Evolutionary conservation across 345 rosid genomes (phyloP), one percentile per base, ranked within the genome.

Genomic region (Syzygium oleosum): DNA sequence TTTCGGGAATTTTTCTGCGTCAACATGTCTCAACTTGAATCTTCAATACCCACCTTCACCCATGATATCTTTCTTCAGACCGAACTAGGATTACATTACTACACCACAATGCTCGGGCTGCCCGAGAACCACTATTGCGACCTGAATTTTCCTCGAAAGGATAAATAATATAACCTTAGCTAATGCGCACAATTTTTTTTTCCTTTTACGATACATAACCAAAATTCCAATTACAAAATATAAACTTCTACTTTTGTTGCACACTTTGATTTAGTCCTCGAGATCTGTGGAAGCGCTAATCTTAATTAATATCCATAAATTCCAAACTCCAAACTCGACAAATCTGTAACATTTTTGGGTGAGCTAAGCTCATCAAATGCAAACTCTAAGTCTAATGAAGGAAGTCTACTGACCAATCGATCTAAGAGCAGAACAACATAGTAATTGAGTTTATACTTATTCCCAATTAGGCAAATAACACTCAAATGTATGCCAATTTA

Each of bases 1-100:
- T 34, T 68, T 31, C 7, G 1, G 0, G 1, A 17, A 34, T 68
- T 3, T 17, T 68, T 34, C 4, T 17, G 19, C 5, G 4, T 1
- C 12, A 68, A 34, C 22, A 68, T 34, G 13, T 68, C 13, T 34
- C 12, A 34, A 68, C 13, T 34, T 68, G 22, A 19, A 68, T 68
- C 22, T 68, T 7, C 34, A 59, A 59, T 12, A 6, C 7, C 16
- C 12, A 43, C 34, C 12, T 27, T 27, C 68, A 34, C 34, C 46
- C 46, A 1, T 34, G 0, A 12, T 31, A 23, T 68, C 11, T 34
- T 31, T 68, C 25, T 68, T 11, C 5, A 1, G 12, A 68, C 11
- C 9, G 46, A 34, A 68, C 13, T 12, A 17, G 6, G 23, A 8
- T 11, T 21, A 31, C 5, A 2, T 68, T 31, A 34, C 43, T 68